These are phyloP conservation scores for Cyclostephanos tholiformis DNA, from an alignment of 108 stramenopile species.

Conservation along the genomic window DNA sequence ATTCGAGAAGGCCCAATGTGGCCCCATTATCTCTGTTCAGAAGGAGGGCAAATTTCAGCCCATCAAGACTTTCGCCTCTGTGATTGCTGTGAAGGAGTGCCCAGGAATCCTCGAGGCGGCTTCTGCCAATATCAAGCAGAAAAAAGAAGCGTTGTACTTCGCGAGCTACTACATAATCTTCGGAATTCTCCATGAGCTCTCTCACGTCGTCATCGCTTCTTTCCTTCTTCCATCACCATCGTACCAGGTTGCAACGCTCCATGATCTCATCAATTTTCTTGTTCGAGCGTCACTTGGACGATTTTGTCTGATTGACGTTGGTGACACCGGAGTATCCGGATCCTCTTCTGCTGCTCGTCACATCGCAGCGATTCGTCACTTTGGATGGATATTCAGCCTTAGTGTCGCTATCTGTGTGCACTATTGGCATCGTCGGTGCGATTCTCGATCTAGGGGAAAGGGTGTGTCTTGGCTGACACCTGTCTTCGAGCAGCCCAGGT, in stretches of 20 bases:
- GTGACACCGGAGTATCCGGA: background rate
- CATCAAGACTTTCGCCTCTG: conserved; percentile 75
- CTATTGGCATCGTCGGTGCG: background rate
- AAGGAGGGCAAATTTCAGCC: conserved; percentile 71
- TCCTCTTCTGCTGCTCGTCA: background rate
- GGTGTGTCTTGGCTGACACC: background rate
- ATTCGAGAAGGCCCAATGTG: conserved; percentile 77
- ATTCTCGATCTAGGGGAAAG: background rate
- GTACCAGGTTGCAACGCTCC: background rate
- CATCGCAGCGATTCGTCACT: conserved; percentile 44
- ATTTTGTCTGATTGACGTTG: conserved; percentile 11
- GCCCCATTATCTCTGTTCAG: conserved; percentile 78
- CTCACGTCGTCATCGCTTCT: conserved; percentile 50
- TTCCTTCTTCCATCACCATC: conserved; percentile 7
- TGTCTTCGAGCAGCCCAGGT: conserved; percentile 16
- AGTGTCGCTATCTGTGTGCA: conserved; percentile 38
- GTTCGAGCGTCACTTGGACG: conserved; percentile 32
- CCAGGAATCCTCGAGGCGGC: conserved; percentile 85
- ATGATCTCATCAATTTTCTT: conserved; percentile 24
- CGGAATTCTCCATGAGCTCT: conserved; percentile 61
- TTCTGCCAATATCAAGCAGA: conserved; percentile 39
- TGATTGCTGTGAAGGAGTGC: conserved; percentile 83
- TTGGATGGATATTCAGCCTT: conserved; percentile 65
- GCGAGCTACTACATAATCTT: conserved; percentile 49
- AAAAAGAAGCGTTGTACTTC: conserved; percentile 27